Base-by-base conservation (phyloP, 495 filamentous ascomycete species). In the Penicillium canescens region DNA sequence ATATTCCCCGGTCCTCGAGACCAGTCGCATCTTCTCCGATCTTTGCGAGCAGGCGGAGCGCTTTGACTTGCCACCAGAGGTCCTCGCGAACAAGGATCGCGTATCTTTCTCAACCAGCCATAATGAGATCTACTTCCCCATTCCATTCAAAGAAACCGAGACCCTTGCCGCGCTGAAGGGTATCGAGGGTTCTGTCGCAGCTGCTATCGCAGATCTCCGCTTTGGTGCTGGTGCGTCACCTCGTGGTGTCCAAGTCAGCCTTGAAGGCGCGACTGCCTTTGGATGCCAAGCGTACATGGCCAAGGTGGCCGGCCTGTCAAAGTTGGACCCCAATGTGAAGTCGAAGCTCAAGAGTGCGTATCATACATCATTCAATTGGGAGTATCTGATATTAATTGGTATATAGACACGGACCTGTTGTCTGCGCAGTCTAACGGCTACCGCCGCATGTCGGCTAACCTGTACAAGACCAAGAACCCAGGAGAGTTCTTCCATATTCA, bases 401-500 rank as follows among this genome's bases (percentile, higher is more conserved):
- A 11, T 45, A 10, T 46, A 89, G 88, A 89, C 59, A 90, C 86
- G 57, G 87, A 90, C 71, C 67, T 89, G 20, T 71, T 87, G 46
- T 71, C 74, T 43, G 87, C 88, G 6, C 88, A 91, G 63, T 88
- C 87, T 3, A 83, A 84, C 60, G 74, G 84, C 14, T 90, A 92
- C 62, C 82, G 87, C 31, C 82, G 88, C 35, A 78, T 91, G 58
- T 88, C 87, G 23, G 87, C 87, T 12, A 90, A 89, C 65, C 71
- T 91, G 11, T 92, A 91, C 71, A 77, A 80, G 53, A 91, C 87
- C 5, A 86, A 82, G 63, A 79, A 77, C 43, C 74, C 69, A 23
- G 81, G 77, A 40, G 77, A 86, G 59, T 92, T 79, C 63, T 91
- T 86, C 63, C 89, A 92, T 62, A 88, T 91, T 50, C 88, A 91